Base-by-base conservation (phyloP, 2,329 filamentous ascomycete species). In the Aspergillus fumigatiaffinis region DNA sequence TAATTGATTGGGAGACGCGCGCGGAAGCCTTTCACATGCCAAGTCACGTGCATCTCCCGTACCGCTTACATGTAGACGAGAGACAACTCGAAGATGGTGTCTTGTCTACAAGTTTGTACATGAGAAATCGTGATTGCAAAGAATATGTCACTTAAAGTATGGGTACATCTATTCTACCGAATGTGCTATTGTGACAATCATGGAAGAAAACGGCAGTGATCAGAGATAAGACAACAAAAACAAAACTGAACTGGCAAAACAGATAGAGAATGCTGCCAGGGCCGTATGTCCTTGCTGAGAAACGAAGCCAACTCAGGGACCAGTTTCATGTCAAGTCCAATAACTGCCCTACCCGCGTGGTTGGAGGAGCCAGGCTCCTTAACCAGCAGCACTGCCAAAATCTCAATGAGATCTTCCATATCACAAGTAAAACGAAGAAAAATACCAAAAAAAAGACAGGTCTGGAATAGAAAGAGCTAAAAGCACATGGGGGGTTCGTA, bases 111-210 rank as follows among this genome's bases (percentile, higher is more conserved):
- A 38, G 32, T 17, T 17, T 38, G 14, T n/a, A 38, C 32, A 25
- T 25, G 9, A 9, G n/a, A 7, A 55, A 51, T 29, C 8, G 12
- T 57, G 12, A 58, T 23, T 53, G 35, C 28, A 56, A 47, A 54
- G 46, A 57, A 25, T 55, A 58, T 29, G 52, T 54, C 62, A 58
- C 54, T 50, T 62, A 57, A 56, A 60, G 56, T 73, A 73, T 70
- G 66, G 60, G 59, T 73, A 71, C 68, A 72, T 73, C 70, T 71
- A 73, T 66, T 70, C 63, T 67, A 67, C 68, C 63, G 63, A 61
- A 55, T 50, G 41, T 60, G 59, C 53, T 65, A 54, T 59, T 60
- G 55, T 46, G 53, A 66, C 54, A 62, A 59, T 52, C 55, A 41
- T 58, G 57, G 50, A 54, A 56, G 50, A 20, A 32, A 50, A 62